These are phyloP conservation scores for Letharia columbiana DNA, from an alignment of 495 filamentous ascomycete genomes.

Conservation along the genomic window DNA sequence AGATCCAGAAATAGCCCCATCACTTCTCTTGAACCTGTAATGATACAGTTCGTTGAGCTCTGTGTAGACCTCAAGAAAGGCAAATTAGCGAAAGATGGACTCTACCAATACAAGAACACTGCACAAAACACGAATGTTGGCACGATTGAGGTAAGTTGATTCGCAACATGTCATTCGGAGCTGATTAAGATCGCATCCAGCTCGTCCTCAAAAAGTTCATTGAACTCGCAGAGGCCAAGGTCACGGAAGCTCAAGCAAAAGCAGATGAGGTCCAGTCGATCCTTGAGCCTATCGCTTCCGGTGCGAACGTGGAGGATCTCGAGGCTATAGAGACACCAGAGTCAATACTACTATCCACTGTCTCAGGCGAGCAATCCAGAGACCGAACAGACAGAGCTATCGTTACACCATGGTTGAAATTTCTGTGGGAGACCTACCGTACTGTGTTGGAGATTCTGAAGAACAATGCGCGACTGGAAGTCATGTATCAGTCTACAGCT, in stretches of 20 bases:
- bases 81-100: slow-evolving; percentile 94
- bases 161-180: slow-evolving; percentile 4
- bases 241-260: slow-evolving; percentile 90
- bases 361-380: slow-evolving; percentile 92
- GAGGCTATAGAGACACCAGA: slow-evolving; percentile 97
- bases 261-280: slow-evolving; percentile 88
- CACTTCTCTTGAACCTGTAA: slow-evolving; percentile 91
- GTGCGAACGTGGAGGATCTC: slow-evolving; percentile 80
- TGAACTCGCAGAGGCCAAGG: slow-evolving; percentile 91
- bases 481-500: slow-evolving; percentile 96
- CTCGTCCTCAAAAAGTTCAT: slow-evolving; percentile 95
- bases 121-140: slow-evolving; percentile 97
- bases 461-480: slow-evolving; percentile 95
- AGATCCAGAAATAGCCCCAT: slow-evolving; percentile 95
- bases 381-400: slow-evolving; percentile 96
- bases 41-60: slow-evolving; percentile 94
- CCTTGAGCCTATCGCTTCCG: slow-evolving; percentile 61
- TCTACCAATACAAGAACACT: slow-evolving; percentile 99
- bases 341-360: slow-evolving; percentile 93
- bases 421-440: slow-evolving; percentile 99
- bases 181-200: slow-evolving; percentile 33
- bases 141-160: slow-evolving; percentile 73
- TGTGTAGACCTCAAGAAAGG: slow-evolving; percentile 95
- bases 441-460: slow-evolving; percentile 96
- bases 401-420: slow-evolving; percentile 98